phyloP scores from a whole-genome alignment of 768 basidiomycete species.

The Russula brevipes region DNA sequence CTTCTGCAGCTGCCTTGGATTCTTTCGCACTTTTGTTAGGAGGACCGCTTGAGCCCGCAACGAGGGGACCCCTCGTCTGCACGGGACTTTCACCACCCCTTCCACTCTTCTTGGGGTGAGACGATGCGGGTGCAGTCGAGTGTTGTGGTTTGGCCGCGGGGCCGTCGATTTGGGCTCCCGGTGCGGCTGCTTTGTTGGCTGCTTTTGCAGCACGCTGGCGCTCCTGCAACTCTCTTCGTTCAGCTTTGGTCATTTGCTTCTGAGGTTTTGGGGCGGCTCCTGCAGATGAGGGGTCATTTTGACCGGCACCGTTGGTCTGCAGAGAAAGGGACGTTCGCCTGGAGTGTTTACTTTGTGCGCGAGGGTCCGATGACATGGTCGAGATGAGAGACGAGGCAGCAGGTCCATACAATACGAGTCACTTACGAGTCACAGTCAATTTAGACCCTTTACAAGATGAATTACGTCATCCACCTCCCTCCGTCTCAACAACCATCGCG shows the following conservation, averaged over 20 bases:
- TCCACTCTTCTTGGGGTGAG: slow-evolving; percentile 8
- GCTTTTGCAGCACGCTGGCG: slow-evolving; percentile 26
- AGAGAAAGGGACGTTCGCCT: slow-evolving; percentile 3
- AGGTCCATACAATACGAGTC: neutral
- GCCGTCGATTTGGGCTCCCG: neutral
- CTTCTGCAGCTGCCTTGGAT: slow-evolving; percentile 30
- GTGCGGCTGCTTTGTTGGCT: slow-evolving; percentile 3
- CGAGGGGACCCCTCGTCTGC: slow-evolving; percentile 19
- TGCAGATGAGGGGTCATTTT: slow-evolving; percentile 2
- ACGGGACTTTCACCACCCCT: slow-evolving; percentile 22
- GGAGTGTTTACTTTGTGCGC: neutral
- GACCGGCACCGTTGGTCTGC: slow-evolving; percentile 6
- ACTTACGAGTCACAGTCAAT: neutral
- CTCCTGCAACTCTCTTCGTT: slow-evolving; percentile 28
- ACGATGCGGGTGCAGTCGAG: neutral
- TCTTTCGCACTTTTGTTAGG: slow-evolving; percentile 20
- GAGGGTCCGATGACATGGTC: slow-evolving; percentile 2
- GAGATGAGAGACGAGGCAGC: neutral
- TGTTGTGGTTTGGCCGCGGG: slow-evolving; percentile 11
- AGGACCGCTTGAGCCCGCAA: slow-evolving; percentile 23
- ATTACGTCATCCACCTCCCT: neutral
- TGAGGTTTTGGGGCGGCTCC: slow-evolving; percentile 22
- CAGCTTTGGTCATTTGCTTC: slow-evolving; percentile 35
- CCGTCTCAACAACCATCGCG: neutral
- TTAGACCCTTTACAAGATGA: neutral